Base-by-base conservation (phyloP, 495 filamentous ascomycete species). In the Neurospora tetrasperma region DNA sequence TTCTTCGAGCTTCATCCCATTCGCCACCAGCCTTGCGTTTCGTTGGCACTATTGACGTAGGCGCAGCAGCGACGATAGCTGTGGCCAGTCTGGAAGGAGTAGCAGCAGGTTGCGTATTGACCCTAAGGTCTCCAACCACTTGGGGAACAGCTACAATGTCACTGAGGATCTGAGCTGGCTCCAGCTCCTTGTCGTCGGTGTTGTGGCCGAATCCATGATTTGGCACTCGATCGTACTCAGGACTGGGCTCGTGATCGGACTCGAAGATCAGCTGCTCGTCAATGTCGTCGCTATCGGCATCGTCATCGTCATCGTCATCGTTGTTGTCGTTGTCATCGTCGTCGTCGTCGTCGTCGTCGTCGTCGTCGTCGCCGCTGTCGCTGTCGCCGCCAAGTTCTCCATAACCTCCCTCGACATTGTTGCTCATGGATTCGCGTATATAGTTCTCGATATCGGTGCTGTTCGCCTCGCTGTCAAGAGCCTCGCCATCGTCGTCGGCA, bases 101-200 rank as follows among this genome's bases (percentile, higher is more conserved):
- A 18, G 69, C 9, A n/a, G 12, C 27, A 14, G 42, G 18, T 11
- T 54, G 6, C n/a, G n/a, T 11, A 20, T 71, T 10, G 41, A 44
- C 42, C 12, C 42, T 2, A 10, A 48, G 27, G 69, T 62, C 23
- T 5, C 54, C 54, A 11, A 62, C 54, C 48, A 59, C 11, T 27
- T 14, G 43, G n/a, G 44, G 23, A 8, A 62, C 18, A 66, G 43
- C 38, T 69, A 48, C 38, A 72, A 76, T 77, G 42, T 79, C 76
- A 40, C 77, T 79, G n/a, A 70, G 68, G 14, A 77, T 46, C 27
- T 48, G 42, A 1, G 74, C 73, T 4, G 77, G 73, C 70, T 76
- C 76, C 0, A 74, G 76, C n/a, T 73, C 74, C 1, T 16, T 62
- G 54, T 62, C 54, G 54, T 62, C 54, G 23, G 2, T 35, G 1